Percentiles rank a stretch among this genome's conserved stretches.
Evolutionary conservation across 2,329 filamentous ascomycete species (phyloP).

Genomic region (Aciculosporium take): DNA sequence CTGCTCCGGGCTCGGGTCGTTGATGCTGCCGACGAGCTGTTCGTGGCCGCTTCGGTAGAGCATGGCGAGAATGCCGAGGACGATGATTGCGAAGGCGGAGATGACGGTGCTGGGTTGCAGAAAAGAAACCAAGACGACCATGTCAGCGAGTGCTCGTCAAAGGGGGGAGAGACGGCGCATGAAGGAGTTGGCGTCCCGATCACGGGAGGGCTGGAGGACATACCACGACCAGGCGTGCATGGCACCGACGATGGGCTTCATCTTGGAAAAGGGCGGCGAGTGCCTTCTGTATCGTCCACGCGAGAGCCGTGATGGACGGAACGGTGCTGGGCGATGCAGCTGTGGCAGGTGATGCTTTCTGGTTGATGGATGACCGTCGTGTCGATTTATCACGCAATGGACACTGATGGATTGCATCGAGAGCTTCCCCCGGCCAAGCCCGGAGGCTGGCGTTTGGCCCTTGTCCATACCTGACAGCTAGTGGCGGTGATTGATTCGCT

Average conservation of each 20-base stretch:
- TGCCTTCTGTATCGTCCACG: not conserved
- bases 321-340: no score
- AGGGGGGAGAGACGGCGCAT: no score
- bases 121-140: not conserved
- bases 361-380: not conserved
- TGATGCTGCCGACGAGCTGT: conserved; percentile 62
- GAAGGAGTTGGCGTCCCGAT: no score
- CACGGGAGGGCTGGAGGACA: no score
- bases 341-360: not conserved
- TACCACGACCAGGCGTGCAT: conserved; percentile 95
- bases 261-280: conserved; percentile 29
- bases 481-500: no score
- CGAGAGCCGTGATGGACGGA: not conserved
- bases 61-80: conserved; percentile 48
- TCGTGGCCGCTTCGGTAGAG: conserved; percentile 73
- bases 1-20: conserved; percentile 58
- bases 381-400: no score
- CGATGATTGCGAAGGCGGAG: conserved; percentile 49
- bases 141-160: conserved; percentile 12
- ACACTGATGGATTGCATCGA: no score
- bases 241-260: conserved; percentile 90
- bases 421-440: no score
- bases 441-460: no score
- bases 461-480: no score
- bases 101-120: conserved; percentile 49